Base-by-base conservation (phyloP, 2,329 filamentous ascomycete species). In the Phaeosphaeria sp. region DNA sequence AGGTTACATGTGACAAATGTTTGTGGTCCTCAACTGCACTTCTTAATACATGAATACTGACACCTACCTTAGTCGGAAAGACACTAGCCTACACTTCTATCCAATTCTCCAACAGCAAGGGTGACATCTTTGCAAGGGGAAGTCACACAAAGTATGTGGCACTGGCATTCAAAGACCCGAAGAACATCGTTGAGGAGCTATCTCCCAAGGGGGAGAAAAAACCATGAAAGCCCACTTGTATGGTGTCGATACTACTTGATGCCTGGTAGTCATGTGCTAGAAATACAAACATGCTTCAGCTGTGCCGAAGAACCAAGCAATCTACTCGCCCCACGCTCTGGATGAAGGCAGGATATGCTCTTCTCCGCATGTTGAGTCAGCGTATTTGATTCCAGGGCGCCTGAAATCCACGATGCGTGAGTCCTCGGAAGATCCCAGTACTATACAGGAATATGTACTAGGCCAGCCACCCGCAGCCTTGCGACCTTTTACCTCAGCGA, bases 61-160 rank as follows among this genome's bases (percentile, higher is more conserved):
- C 42, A 49, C 10, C 54, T 20, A 13, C 20, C 0, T 20, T 11
- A 87, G 85, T 89, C 67, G 87, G 87, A 23, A 89, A 89, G 73
- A 89, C 84, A 1, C 77, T 89, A 36, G 87, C 87, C 6, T 90
- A 82, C 67, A 90, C 87, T 0, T 84, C 80, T 3, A 86, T 89
- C 63, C 81, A 80, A 48, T 90, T 90, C 72, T 81, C 77, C 57
- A 89, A 89, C 63, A 76, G 71, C 17, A 83, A 85, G 55, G 81
- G 86, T 48, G 82, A 89, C 50, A 59, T 89, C 9, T 83, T 90
- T 53, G 87, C 87, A 1, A 79, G 87, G 57, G 87, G 87, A 2
- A 89, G 87, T 66, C 87, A 90, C 74, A 90, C 87, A 1, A 90
- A 90, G 81, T 88, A 85, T 64, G 80, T 89, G 18, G 82, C 84